These are phyloP conservation scores for Podospora pseudocomata DNA, from an alignment of 495 filamentous ascomycete genomes.

Conservation along the genomic window DNA sequence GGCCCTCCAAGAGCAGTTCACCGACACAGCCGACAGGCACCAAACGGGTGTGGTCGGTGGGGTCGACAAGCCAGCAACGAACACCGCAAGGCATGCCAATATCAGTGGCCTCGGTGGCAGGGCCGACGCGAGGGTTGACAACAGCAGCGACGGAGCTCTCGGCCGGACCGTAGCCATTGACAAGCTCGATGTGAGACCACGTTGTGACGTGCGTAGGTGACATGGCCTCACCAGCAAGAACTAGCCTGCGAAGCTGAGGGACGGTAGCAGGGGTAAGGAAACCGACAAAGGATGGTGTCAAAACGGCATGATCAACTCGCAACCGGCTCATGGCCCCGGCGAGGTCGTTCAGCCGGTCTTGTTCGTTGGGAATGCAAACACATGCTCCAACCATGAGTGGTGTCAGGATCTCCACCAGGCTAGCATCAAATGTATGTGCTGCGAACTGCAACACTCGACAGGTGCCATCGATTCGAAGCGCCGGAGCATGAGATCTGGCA, in stretches of 20 bases:
- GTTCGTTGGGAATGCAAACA: slow-evolving; percentile 35
- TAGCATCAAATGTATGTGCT: slow-evolving; percentile 58
- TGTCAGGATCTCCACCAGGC: slow-evolving; percentile 53
- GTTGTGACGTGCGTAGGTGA: slow-evolving; percentile 12
- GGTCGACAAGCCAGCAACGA: slow-evolving; percentile 53
- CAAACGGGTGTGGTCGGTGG: slow-evolving; percentile 52
- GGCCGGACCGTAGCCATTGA: slow-evolving; percentile 36
- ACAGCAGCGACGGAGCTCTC: slow-evolving; percentile 30
- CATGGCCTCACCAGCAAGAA: slow-evolving; percentile 41
- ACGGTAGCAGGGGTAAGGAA: slow-evolving; percentile 41
- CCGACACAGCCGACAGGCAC: slow-evolving; percentile 67
- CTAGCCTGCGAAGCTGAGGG: slow-evolving; percentile 39
- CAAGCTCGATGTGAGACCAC: slow-evolving; percentile 27
- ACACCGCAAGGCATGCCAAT: slow-evolving; percentile 20
- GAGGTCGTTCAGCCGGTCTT: slow-evolving; percentile 27
- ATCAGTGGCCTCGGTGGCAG: slow-evolving; percentile 21
- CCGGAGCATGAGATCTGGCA: slow-evolving; percentile 36
- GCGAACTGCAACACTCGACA: slow-evolving; percentile 56
- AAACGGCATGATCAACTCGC: slow-evolving; percentile 48
- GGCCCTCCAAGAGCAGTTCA: slow-evolving; percentile 72
- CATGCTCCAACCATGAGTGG: slow-evolving; percentile 44
- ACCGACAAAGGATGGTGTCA: slow-evolving; percentile 47
- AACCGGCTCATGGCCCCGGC: slow-evolving; percentile 37
- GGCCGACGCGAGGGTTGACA: slow-evolving; percentile 19
- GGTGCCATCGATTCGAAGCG: slow-evolving; percentile 34